Conservation (phyloP, 2,329 filamentous ascomycete species). For the Aspergillus eucalypticola region DNA sequence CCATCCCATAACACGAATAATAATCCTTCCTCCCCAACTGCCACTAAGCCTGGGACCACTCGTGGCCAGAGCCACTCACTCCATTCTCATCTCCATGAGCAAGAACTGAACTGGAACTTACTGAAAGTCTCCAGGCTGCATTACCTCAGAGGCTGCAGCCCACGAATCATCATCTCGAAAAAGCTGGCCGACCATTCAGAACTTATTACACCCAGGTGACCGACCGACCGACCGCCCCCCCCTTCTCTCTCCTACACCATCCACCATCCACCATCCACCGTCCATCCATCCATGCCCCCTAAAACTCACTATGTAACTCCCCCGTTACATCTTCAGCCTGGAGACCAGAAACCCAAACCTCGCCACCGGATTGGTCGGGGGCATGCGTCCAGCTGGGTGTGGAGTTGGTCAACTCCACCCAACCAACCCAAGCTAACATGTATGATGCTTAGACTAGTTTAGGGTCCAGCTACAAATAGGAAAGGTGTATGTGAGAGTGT, state of each 20-base stretch:
- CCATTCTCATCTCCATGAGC: neutral
- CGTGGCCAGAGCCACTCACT: constrained; percentile 12
- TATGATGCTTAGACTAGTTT: constrained; percentile 26
- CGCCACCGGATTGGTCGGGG: constrained; percentile 4
- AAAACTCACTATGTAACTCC: constrained; percentile 10
- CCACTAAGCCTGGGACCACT: constrained; percentile 4
- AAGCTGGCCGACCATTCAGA: neutral
- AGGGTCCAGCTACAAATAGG: constrained; percentile 24
- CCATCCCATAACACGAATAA: neutral
- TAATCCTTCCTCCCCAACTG: neutral
- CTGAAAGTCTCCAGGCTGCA: neutral
- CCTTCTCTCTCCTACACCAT: neutral
- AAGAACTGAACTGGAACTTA: no score
- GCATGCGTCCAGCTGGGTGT: neutral
- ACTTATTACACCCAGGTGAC: neutral
- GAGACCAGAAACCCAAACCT: neutral
- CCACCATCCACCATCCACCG: no score
- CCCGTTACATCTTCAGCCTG: constrained; percentile 14
- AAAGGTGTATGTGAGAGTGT: constrained; percentile 3
- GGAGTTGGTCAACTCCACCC: neutral
- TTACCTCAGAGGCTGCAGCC: constrained; percentile 6
- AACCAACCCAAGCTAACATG: constrained; percentile 16
- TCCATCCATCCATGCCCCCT: no score
- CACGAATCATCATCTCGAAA: constrained; percentile 2
- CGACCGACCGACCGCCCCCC: no score